Evolutionary conservation across 345 rosid species (phyloP).

Genomic region (Moricandia moricandioides): DNA sequence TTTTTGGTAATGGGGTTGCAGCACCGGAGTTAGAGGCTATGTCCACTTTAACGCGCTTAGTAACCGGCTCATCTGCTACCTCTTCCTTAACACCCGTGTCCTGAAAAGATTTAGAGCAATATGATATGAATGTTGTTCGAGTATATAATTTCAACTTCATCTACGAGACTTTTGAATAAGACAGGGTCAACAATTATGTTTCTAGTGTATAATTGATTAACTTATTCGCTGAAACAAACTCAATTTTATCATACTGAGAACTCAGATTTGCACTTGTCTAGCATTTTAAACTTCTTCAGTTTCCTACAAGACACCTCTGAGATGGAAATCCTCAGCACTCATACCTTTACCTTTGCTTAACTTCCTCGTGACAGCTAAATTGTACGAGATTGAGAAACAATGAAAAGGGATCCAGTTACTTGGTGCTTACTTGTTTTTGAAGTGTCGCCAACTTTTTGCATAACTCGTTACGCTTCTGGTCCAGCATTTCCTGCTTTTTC

Average conservation of each 20-base stretch:
- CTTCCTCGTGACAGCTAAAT: slow-evolving; percentile 4
- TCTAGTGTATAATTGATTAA: not conserved
- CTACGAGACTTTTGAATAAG: not conserved
- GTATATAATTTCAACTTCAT: slow-evolving; percentile 7
- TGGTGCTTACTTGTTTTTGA: slow-evolving; percentile 58
- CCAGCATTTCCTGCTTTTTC: slow-evolving; percentile 88
- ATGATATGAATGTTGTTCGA: slow-evolving; percentile 2
- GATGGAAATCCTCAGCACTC: not conserved
- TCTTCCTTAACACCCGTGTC: slow-evolving; percentile 66
- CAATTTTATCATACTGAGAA: not conserved
- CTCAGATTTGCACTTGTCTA: not conserved
- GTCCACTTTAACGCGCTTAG: slow-evolving; percentile 61
- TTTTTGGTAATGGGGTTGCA: slow-evolving; percentile 35
- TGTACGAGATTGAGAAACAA: not conserved
- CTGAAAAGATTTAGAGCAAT: slow-evolving; percentile 47
- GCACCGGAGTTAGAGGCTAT: slow-evolving; percentile 43
- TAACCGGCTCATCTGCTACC: slow-evolving; percentile 51
- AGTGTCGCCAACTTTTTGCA: slow-evolving; percentile 67
- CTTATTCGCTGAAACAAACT: slow-evolving; percentile 18
- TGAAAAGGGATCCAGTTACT: slow-evolving; percentile 10
- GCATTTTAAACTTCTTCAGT: not conserved
- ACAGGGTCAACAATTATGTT: slow-evolving; percentile 10
- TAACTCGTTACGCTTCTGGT: slow-evolving; percentile 78
- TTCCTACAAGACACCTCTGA: slow-evolving; percentile 1
- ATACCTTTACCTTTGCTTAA: slow-evolving; percentile 5